Base-by-base conservation (phyloP, 2,329 filamentous ascomycete genomes). In the Seiridium unicorne region DNA sequence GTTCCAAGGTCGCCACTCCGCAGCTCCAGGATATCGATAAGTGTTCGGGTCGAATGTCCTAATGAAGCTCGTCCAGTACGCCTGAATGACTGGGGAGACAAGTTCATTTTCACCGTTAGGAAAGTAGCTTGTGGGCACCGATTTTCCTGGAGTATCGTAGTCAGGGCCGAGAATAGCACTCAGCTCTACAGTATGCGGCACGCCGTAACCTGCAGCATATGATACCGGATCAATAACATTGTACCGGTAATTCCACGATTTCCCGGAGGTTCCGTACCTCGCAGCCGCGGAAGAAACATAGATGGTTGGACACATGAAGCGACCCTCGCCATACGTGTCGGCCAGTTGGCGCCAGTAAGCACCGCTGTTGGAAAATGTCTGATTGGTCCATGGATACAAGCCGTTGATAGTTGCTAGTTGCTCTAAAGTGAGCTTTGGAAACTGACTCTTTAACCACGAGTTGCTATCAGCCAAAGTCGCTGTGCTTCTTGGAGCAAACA, bases 131-230 rank as follows among this genome's bases (percentile, higher is more conserved):
- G 18, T 31, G 8, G 46, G 46, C 8, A 48, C 18, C 18, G 18
- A 18, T 6, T 9, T 31, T 18, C 32, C 26, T 18, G 26, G 26
- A 31, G 46, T 32, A 4, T 18, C 46, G 8, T 48, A 48, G 2
- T 73, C 70, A 3, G 79, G 77, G 3, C 81, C 81, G 64, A 82
- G 81, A 44, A 84, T 71, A 60, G 82, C 81, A 26, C 76, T 73
- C 8, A 71, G 69, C 47, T 84, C 80, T 60, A 77, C 78, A 9
- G 80, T 71, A 67, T 84, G 82, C 36, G 76, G 78, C 4, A 81
- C 78, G 31, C 82, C 81, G 3, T 77, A 61, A 0, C 82, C 82
- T 0, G 59, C 40, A 5, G 71, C 72, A 0, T 64, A 55, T 62
- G 74, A 70, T n/a, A 66, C 62, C 1, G 65, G 60, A 68, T 82